These are phyloP conservation scores for Solanum bulbocastanum DNA, from an alignment of 257 asterid genomes.

Conservation along the genomic window DNA sequence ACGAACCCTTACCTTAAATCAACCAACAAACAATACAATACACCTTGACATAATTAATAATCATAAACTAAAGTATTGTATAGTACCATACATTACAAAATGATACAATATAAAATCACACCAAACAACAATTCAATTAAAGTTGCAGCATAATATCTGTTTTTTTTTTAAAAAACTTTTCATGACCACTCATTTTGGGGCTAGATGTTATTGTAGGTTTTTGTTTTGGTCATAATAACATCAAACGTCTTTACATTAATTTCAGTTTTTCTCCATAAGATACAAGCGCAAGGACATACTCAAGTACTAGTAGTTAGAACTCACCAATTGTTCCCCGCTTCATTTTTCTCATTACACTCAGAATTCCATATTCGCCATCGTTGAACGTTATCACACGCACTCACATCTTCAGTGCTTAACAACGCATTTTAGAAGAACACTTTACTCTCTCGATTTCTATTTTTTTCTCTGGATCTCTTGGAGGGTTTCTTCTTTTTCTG, in stretches of 20 bases:
- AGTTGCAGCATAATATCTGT: neutral
- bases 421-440: slow-evolving; percentile 3
- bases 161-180: neutral
- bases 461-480: neutral
- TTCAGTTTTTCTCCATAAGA: neutral
- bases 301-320: neutral
- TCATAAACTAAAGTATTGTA: neutral
- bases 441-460: neutral
- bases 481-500: slow-evolving; percentile 25
- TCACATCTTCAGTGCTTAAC: neutral
- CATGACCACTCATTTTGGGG: neutral
- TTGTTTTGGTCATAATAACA: neutral
- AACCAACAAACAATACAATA: neutral
- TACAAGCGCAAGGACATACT: neutral
- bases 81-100: neutral
- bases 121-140: neutral
- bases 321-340: neutral
- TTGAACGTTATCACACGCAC: neutral
- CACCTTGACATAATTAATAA: too few relatives aligned
- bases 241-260: neutral
- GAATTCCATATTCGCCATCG: neutral
- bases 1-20: neutral
- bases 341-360: neutral
- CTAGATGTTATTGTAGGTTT: neutral
- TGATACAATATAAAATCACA: neutral